Evolutionary conservation across 2,329 filamentous ascomycete genomes (phyloP).

Genomic region (Furcasterigmium sp.): DNA sequence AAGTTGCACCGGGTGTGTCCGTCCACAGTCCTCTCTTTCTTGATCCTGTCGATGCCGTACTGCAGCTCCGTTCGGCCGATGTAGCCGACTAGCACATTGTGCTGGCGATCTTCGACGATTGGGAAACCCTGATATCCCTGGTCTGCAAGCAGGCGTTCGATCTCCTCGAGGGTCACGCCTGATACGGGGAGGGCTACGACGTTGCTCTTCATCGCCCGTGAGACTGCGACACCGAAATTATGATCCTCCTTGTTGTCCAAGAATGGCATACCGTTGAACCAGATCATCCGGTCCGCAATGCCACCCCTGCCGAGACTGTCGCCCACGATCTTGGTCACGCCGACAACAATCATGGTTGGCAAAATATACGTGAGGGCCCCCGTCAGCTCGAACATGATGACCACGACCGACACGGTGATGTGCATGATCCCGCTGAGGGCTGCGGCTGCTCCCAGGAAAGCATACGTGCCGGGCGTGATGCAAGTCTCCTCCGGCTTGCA

Average conservation of each 20-base stretch:
- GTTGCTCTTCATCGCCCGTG: constrained; percentile 78
- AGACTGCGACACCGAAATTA: constrained; percentile 91
- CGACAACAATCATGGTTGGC: constrained; percentile 98
- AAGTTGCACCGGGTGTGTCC: constrained; percentile 72
- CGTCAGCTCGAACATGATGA: constrained; percentile 99
- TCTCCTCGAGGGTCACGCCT: constrained; percentile 68
- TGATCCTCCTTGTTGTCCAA: constrained; percentile 97
- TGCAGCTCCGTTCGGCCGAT: constrained; percentile 88
- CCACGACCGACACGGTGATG: constrained; percentile 91
- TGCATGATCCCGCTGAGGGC: constrained; percentile 97
- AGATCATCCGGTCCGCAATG: constrained; percentile 97
- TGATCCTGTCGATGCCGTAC: constrained; percentile 81
- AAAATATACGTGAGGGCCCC: constrained; percentile 96
- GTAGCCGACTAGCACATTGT: constrained; percentile 77
- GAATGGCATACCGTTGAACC: constrained; percentile 96
- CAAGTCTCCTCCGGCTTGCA: constrained; percentile 90
- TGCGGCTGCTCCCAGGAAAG: constrained; percentile 87
- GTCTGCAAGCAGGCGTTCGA: constrained; percentile 71
- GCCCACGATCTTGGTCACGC: constrained; percentile 88
- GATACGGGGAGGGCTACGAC: constrained; percentile 68
- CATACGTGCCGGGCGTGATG: constrained; percentile 96
- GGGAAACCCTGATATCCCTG: constrained; percentile 91
- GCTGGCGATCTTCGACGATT: constrained; percentile 69
- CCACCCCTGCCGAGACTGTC: constrained; percentile 92
- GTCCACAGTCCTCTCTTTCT: constrained; percentile 62